Conservation (phyloP, 2,329 filamentous ascomycete species). For the Leptographium lundbergii region DNA sequence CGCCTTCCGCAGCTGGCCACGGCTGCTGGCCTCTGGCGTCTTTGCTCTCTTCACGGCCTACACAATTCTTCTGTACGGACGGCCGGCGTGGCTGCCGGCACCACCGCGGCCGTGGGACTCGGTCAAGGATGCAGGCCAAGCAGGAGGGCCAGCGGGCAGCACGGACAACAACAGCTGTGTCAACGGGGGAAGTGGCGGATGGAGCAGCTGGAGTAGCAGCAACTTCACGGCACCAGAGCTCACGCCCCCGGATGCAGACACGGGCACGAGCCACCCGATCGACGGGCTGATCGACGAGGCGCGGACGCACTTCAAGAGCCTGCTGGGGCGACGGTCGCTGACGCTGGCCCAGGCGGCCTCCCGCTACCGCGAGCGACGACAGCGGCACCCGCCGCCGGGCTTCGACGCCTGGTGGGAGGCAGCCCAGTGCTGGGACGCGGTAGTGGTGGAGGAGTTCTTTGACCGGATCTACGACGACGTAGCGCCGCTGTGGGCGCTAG, state of each 20-base stretch:
- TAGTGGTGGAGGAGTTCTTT: conserved; percentile 36
- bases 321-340: conserved; percentile 21
- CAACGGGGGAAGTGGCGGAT: not conserved
- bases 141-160: not conserved
- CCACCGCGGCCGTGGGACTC: not conserved
- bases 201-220: not conserved
- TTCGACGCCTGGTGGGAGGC: conserved; percentile 35
- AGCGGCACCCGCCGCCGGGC: conserved; percentile 34
- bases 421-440: conserved; percentile 26
- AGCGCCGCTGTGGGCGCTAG: conserved; percentile 40
- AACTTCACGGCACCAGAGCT: not conserved
- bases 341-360: conserved; percentile 31
- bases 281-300: conserved; percentile 31
- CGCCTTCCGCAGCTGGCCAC: conserved; percentile 1
- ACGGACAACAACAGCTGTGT: not conserved
- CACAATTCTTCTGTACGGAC: conserved; percentile 4
- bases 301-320: conserved; percentile 24
- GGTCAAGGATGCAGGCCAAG: not conserved
- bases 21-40: not conserved
- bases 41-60: conserved; percentile 1
- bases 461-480: conserved; percentile 42
- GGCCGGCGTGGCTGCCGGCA: not conserved
- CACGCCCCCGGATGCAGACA: not conserved
- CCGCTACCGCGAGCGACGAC: conserved; percentile 30
- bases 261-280: conserved; percentile 25